Evolutionary conservation across 495 filamentous ascomycete species (phyloP), one percentile per base, ranked within the genome.

Genomic region (Aspergillus ostianus): DNA sequence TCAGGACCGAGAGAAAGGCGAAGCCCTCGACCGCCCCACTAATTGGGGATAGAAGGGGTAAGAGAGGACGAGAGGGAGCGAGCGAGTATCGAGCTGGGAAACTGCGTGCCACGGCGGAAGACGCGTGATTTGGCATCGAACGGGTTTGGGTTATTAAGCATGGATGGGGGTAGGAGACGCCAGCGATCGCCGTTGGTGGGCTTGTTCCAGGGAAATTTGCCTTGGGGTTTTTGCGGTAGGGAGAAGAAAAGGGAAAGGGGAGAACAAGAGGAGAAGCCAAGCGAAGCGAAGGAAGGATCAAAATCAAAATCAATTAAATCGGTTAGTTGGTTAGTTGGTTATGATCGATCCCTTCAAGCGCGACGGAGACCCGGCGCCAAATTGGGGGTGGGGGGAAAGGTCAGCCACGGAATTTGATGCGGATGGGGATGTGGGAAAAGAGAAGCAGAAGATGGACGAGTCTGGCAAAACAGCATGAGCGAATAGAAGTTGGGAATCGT

Each of bases 11-110:
- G 13, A 47, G 41, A 52, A 26, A 44, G 36, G 54, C 65, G 48
- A 46, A 56, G 23, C 29, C 26, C 50, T 36, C 61, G 64, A 57
- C 52, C 61, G 57, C 63, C 58, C 62, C 64, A 58, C 55, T 62
- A 55, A 41, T 57, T 41, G 52, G 53, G 50, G 52, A 32, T 32
- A 23, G 56, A 51, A 51, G 53, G 41, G 48, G 58, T 56, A 49
- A 23, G 56, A 58, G 49, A 32, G 41, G 59, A 56, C 56, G 55
- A 58, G 59, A 60, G 56, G 52, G 63, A 48, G 56, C 48, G 50
- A 52, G 21, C 9, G 23, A 52, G 50, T 0, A 30, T 17, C 8
- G 23, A 26, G 50, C 21, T 21, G 26, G 27, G 15, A 52, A 7
- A 17, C 49, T 47, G 12, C 52, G 41, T 59, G 57, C 47, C 44